Conservation (phyloP, 2,329 filamentous ascomycete genomes). For the Trichoderma breve region DNA sequence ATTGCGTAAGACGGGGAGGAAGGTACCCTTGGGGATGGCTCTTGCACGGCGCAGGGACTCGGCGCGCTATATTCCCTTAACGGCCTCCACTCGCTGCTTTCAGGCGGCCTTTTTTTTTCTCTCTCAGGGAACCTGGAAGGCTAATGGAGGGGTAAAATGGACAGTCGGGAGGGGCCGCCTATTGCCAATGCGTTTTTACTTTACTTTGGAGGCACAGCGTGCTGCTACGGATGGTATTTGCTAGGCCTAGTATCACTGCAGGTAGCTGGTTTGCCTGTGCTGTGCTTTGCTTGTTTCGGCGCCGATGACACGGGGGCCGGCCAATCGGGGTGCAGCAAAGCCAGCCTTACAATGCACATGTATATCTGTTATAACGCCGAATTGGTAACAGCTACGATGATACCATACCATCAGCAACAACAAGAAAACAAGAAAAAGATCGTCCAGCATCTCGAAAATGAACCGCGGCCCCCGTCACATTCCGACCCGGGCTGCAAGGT, state of each 20-base stretch:
- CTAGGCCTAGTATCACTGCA: background rate
- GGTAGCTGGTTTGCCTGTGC: background rate
- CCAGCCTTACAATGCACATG: background rate
- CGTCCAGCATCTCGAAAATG: background rate
- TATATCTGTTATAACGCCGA: background rate
- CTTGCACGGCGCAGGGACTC: background rate
- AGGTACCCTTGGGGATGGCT: background rate
- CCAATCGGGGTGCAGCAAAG: background rate
- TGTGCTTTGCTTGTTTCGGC: background rate
- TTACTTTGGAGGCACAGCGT: background rate
- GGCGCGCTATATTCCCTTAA: background rate
- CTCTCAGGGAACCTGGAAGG: background rate
- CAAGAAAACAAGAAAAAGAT: background rate
- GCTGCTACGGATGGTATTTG: background rate
- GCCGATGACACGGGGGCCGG: background rate
- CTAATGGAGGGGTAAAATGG: background rate
- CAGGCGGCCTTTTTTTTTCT: background rate
- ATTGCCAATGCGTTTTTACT: background rate
- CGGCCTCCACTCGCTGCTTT: background rate
- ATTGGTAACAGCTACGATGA: background rate
- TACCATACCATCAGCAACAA: background rate
- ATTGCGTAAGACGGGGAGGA: constrained; percentile 5
- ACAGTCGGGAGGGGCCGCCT: background rate
- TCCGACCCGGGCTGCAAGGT: background rate
- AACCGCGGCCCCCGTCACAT: constrained; percentile 13